A percentile compares a stretch with the other conserved stretches of the same genome.
These are phyloP conservation scores for Basidiobolus heterosporus DNA, from an alignment of 371 early-diverging fungal species.

Conservation along the genomic window DNA sequence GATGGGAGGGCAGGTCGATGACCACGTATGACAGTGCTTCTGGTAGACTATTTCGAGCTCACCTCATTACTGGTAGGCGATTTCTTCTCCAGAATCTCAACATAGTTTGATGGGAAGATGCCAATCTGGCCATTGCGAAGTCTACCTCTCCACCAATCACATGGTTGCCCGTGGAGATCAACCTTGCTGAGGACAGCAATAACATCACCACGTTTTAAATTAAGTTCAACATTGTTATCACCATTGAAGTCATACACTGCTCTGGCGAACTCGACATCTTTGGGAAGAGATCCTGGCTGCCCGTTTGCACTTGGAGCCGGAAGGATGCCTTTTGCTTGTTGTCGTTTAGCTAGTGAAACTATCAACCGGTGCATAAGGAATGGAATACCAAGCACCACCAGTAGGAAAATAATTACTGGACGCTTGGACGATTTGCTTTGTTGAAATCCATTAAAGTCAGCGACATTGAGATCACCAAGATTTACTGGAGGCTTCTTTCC, in stretches of 20 bases:
- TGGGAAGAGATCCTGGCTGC: constrained; percentile 17
- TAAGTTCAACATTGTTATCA: constrained; percentile 60
- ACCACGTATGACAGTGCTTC: too few species aligned
- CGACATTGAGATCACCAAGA: constrained; percentile 41
- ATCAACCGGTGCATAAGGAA: constrained; percentile 75
- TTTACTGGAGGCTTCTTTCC: constrained; percentile 50
- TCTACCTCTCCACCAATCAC: constrained; percentile 83
- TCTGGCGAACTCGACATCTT: constrained; percentile 68
- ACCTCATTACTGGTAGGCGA: too few species aligned
- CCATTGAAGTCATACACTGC: constrained; percentile 73
- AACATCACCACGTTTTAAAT: constrained; percentile 65
- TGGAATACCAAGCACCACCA: constrained; percentile 73
- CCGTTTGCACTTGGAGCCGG: constrained; percentile 8
- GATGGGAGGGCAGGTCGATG: too few species aligned
- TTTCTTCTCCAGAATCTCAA: constrained; percentile 40
- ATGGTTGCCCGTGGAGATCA: constrained; percentile 62
- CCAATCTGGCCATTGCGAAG: constrained; percentile 68
- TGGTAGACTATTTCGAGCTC: too few species aligned
- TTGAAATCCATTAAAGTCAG: constrained; percentile 47
- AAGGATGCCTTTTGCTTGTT: constrained; percentile 5
- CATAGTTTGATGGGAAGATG: constrained; percentile 81
- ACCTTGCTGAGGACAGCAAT: constrained; percentile 63
- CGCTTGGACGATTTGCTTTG: constrained; percentile 33
- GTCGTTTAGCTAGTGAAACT: constrained; percentile 32
- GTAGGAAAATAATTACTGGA: constrained; percentile 61